Base-by-base conservation (phyloP, 202 grass and related monocot species). In the Carex arenaria region DNA sequence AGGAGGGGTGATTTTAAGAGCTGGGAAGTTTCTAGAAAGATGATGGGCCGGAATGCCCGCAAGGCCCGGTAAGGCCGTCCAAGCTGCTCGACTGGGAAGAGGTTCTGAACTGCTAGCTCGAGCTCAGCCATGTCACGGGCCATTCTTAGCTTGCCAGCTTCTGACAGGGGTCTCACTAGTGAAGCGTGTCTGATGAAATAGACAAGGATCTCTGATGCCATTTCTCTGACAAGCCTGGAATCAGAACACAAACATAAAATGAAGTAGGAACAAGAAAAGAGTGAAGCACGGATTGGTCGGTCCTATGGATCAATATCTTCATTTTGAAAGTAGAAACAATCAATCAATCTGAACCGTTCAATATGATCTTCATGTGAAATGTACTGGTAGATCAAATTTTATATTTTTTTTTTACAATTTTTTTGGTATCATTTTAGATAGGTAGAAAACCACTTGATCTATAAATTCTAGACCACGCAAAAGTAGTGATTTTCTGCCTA, bases 121-220 rank as follows among this genome's bases (percentile, higher is more conserved):
- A 96, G 81, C 84, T 99, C 96, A 0, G 93, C 96, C 93, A 99
- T 99, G 84, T 99, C 96, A 75, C 89, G 90, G n/a, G 96, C 89
- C 89, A 99, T 90, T 87, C 93, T 91, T 80, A 99, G 82, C 84
- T 99, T 99, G 56, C 96, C 96, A 1, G 96, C 87, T 85, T 99
- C 96, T 36, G 96, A 99, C 15, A 99, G 91, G 87, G 93, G 96
- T 68, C 93, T 90, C 18, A 98, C 86, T 72, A 99, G 93, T 70
- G 96, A 91, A 72, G 96, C 93, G 61, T 99, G 93, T 84, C 96
- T 93, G 80, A 99, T 99, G 82, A 99, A 99, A 80, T 95, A 94
- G 88, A 99, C 85, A 15, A 99, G 87, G 13, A 99, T 76, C 69
- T 88, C 90, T 64, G 93, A 99, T 49, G 96, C 96, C 93, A 99